A percentile compares a stretch with the other conserved stretches of the same genome.
Conservation (phyloP, 2,329 filamentous ascomycete genomes). For the Penicillium sumatraense region DNA sequence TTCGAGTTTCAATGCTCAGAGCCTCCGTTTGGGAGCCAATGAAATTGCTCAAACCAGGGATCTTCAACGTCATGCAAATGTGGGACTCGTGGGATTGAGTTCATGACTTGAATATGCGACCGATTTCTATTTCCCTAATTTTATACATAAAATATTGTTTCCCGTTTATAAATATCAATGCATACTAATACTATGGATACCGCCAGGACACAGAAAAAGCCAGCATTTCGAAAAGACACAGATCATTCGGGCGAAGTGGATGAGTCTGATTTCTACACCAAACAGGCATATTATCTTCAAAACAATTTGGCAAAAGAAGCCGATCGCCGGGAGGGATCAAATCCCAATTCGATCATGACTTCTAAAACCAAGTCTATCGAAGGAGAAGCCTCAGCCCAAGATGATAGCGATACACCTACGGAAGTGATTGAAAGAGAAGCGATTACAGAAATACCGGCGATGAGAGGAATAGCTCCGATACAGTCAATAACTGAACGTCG, state of each 20-base stretch:
- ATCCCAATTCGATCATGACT: not conserved
- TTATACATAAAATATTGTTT: not conserved
- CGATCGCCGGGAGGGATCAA: not conserved
- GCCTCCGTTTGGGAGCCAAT: not conserved
- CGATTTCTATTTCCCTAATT: not conserved
- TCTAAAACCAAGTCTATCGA: constrained; percentile 1
- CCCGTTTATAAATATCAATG: too few species aligned
- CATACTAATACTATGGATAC: not conserved
- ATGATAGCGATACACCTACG: not conserved
- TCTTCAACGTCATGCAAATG: constrained; percentile 1
- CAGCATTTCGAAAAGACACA: not conserved
- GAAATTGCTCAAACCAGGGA: not conserved
- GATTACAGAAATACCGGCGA: not conserved
- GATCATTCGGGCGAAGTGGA: not conserved
- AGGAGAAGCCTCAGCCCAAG: not conserved
- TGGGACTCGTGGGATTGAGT: not conserved
- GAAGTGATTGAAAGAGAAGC: not conserved
- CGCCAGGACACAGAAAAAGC: not conserved
- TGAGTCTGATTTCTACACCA: constrained; percentile 1
- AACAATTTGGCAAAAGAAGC: not conserved
- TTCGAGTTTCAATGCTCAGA: not conserved
- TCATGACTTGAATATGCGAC: not conserved
- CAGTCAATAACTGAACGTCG: not conserved
- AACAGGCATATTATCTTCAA: not conserved
- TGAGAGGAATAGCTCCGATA: not conserved